These are phyloP conservation scores for Lactarius quietus DNA, from an alignment of 768 basidiomycete genomes.

Conservation along the genomic window DNA sequence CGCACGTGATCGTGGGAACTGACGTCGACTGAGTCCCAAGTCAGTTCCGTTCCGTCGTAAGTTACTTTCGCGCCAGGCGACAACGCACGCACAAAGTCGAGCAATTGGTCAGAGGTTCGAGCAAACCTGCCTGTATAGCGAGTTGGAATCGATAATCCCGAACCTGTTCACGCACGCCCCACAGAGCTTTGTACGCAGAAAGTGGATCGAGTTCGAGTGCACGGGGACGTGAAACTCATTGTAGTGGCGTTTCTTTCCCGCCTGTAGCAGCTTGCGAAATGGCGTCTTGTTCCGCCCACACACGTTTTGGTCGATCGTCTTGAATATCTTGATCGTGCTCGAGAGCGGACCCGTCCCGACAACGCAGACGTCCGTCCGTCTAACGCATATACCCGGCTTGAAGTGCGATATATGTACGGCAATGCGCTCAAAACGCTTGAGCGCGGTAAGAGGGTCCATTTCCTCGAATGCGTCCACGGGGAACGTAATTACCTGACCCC, in stretches of 20 bases:
- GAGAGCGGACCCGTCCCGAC: conserved; percentile 94
- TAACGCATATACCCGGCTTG: conserved; percentile 92
- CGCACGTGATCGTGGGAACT: conserved; percentile 31
- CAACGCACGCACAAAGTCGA: conserved; percentile 99
- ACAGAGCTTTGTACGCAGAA: conserved; percentile 95
- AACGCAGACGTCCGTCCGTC: conserved; percentile 88
- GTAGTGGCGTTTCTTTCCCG: conserved; percentile 92
- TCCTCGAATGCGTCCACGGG: conserved; percentile 90
- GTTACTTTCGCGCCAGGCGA: conserved; percentile 70
- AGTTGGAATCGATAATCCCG: conserved; percentile 97
- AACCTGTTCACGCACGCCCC: conserved; percentile 97
- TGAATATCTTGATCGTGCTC: conserved; percentile 95
- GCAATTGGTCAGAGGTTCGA: conserved; percentile 88
- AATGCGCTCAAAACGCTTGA: conserved; percentile 93
- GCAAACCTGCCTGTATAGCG: conserved; percentile 89
- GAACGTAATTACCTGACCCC: conserved; percentile 94
- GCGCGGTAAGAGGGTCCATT: conserved; percentile 82
- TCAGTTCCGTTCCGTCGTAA: conserved; percentile 34
- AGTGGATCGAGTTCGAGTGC: conserved; percentile 86
- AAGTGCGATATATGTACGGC: conserved; percentile 97
- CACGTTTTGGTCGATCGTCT: conserved; percentile 88
- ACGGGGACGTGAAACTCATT: conserved; percentile 99
- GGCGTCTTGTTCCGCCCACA: conserved; percentile 80
- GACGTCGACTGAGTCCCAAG: conserved; percentile 61
- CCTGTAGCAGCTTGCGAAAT: conserved; percentile 95